These are phyloP conservation scores for Zygotorulaspora mrakii DNA, from an alignment of 1,139 yeast genomes.

Conservation along the genomic window DNA sequence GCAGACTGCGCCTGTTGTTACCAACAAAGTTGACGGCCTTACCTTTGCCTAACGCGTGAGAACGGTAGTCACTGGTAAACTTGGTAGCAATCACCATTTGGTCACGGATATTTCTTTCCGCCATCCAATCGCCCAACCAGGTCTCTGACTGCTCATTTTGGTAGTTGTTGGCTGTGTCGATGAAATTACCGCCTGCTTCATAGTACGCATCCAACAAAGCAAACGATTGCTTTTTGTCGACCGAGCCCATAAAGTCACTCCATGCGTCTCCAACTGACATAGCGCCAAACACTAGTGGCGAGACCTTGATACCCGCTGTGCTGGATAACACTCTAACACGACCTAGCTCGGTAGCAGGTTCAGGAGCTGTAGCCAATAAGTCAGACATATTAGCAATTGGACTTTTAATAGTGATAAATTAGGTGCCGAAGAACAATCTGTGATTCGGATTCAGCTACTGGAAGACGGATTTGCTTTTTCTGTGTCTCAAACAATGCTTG, in stretches of 20 bases:
- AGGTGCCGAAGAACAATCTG: too few species aligned
- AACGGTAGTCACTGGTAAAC: constrained; percentile 9
- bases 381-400: constrained; percentile 9
- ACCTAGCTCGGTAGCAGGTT: constrained; percentile 20
- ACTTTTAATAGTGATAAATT: background rate
- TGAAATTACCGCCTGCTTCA: constrained; percentile 28
- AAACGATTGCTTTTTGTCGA: constrained; percentile 22
- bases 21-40: constrained; percentile 9
- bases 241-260: constrained; percentile 21
- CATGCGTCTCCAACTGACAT: constrained; percentile 30
- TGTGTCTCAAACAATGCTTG: too few species aligned
- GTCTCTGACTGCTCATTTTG: constrained; percentile 25
- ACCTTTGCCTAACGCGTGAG: too few species aligned
- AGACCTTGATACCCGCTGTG: constrained; percentile 28
- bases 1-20: constrained; percentile 10
- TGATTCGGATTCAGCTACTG: too few species aligned
- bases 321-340: constrained; percentile 21
- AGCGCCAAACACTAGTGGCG: constrained; percentile 30
- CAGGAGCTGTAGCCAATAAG: constrained; percentile 16
- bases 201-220: constrained; percentile 23
- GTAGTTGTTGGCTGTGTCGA: constrained; percentile 30
- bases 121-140: constrained; percentile 15
- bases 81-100: constrained; percentile 14
- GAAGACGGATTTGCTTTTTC: too few species aligned
- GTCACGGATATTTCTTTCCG: constrained; percentile 11